Evolutionary conservation across 306 rosid species (phyloP).

Genomic region (Lagenaria siceraria): DNA sequence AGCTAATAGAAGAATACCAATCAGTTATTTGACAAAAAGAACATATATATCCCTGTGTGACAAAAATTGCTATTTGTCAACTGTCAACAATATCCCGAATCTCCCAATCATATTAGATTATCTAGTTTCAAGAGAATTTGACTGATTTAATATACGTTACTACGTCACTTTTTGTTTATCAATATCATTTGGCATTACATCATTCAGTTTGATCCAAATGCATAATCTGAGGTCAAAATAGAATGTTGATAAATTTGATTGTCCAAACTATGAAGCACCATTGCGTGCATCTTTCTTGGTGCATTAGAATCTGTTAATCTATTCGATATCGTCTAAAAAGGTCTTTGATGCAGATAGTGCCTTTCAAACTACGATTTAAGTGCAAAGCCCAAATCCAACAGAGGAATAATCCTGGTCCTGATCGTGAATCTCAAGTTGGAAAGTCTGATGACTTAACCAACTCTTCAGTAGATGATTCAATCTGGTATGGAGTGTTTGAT

Average conservation of each 20-base stretch:
- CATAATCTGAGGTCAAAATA: neutral
- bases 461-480: slow-evolving; percentile 46
- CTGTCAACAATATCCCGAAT: neutral
- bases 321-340: neutral
- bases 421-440: slow-evolving; percentile 9
- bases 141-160: neutral
- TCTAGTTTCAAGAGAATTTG: neutral
- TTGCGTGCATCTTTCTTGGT: neutral
- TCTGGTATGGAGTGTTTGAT: slow-evolving; percentile 46
- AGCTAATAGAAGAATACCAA: neutral
- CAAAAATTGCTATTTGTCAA: neutral
- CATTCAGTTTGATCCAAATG: neutral
- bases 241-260: neutral
- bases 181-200: neutral
- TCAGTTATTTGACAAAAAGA: neutral
- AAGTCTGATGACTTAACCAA: slow-evolving; percentile 9
- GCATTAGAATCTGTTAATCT: neutral
- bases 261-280: neutral
- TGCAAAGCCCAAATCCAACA: slow-evolving; percentile 35
- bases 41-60: neutral
- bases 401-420: slow-evolving; percentile 18
- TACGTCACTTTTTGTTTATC: neutral
- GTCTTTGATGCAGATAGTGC: slow-evolving; percentile 40
- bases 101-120: neutral
- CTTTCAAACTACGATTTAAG: slow-evolving; percentile 44